Conservation (phyloP, 306 rosid genomes). For the Phaseolus lunatus region DNA sequence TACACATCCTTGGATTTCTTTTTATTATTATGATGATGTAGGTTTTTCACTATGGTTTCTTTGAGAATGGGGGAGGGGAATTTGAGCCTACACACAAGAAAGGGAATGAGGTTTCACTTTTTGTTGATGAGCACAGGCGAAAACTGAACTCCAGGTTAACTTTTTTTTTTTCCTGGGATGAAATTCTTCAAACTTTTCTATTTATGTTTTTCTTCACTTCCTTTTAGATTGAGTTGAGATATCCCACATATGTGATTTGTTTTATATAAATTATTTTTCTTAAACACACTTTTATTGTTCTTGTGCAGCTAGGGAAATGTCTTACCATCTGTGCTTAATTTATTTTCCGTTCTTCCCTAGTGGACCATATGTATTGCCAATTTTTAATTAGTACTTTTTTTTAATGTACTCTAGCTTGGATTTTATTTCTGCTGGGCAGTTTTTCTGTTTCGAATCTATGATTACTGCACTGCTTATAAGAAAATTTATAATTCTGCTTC, state of each 20-base stretch:
- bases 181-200: not conserved
- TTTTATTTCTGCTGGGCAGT: not conserved
- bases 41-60: conserved; percentile 72
- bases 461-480: conserved; percentile 6
- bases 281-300: not conserved
- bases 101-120: conserved; percentile 60
- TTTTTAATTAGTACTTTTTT: not conserved
- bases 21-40: conserved; percentile 22
- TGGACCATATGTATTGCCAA: conserved; percentile 25
- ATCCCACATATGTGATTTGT: not conserved
- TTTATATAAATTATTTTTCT: not conserved
- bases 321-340: conserved; percentile 12
- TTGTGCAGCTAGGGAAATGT: not conserved
- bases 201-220: not conserved
- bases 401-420: not conserved
- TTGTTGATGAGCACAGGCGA: conserved; percentile 75
- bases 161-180: not conserved
- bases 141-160: conserved; percentile 68
- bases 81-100: conserved; percentile 43
- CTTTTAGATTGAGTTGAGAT: conserved; percentile 16
- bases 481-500: conserved; percentile 21
- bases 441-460: conserved; percentile 14
- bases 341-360: conserved; percentile 17
- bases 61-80: conserved; percentile 57
- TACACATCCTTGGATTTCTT: not conserved